Percentiles rank a stretch among this genome's conserved stretches.
Evolutionary conservation across 164 flowering plant species (phyloP).

Genomic region (Liriodendron chinense): DNA sequence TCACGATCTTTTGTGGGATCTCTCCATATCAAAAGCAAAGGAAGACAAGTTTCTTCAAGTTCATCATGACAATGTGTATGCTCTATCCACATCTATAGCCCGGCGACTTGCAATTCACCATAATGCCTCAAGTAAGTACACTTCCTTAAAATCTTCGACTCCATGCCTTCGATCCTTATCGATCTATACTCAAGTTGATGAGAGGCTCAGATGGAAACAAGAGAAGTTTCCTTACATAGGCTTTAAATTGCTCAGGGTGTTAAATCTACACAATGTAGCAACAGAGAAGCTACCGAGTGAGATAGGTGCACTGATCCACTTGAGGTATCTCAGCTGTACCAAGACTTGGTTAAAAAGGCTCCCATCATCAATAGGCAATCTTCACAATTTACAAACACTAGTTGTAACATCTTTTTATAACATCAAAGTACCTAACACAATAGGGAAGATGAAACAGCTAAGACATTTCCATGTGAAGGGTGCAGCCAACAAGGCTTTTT

Average conservation of each 20-base stretch:
- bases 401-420: not conserved
- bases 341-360: not conserved
- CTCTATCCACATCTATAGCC: not conserved
- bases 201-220: too few species aligned
- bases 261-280: not conserved
- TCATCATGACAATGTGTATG: not conserved
- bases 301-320: not conserved
- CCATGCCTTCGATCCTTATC: too few species aligned
- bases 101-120: not conserved
- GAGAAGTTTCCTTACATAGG: not conserved
- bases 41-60: not conserved
- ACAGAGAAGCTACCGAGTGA: not conserved
- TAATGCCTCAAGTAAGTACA: too few species aligned
- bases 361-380: not conserved
- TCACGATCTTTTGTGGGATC: not conserved
- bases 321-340: not conserved
- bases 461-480: not conserved
- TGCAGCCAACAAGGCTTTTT: not conserved
- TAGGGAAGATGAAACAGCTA: not conserved
- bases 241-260: not conserved
- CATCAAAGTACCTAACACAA: not conserved
- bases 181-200: too few species aligned
- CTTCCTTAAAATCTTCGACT: too few species aligned
- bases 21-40: not conserved
- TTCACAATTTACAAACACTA: not conserved